A percentile compares a stretch with the other conserved stretches of the same genome.
phyloP scores from a whole-genome alignment of 2,329 filamentous ascomycete species.

The Sarocladiaceae sp. region DNA sequence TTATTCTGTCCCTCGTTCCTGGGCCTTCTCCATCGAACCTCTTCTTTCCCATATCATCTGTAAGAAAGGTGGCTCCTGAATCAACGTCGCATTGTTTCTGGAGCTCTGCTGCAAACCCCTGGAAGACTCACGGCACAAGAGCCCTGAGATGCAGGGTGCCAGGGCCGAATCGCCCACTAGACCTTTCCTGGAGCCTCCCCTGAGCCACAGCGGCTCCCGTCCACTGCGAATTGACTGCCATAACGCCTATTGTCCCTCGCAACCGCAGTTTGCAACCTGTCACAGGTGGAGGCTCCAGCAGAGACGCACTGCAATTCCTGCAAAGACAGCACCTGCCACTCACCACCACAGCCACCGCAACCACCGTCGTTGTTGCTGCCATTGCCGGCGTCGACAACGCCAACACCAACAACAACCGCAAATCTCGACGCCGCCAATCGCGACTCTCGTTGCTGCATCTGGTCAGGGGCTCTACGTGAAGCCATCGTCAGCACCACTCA shows the following conservation, averaged over 20 bases:
- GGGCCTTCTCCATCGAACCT: neutral
- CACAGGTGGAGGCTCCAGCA: conserved; percentile 4
- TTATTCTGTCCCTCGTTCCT: neutral
- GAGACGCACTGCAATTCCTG: neutral
- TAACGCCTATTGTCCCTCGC: neutral
- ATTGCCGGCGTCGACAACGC: neutral
- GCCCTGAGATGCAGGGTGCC: neutral
- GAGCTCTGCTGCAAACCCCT: neutral
- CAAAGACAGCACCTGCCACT: too few relatives aligned
- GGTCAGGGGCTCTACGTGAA: neutral
- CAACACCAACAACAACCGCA: neutral
- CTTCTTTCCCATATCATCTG: neutral
- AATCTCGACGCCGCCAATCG: neutral
- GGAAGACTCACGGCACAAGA: too few relatives aligned
- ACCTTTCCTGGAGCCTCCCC: conserved; percentile 9
- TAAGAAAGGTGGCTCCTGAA: neutral
- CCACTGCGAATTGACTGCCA: neutral
- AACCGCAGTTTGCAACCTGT: neutral
- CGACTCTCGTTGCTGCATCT: conserved; percentile 2
- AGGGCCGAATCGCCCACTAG: conserved; percentile 7
- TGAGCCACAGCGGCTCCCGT: neutral
- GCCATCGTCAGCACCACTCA: neutral
- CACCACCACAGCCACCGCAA: neutral
- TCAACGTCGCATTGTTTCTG: neutral
- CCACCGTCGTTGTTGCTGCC: neutral